Conservation (phyloP, 2,329 filamentous ascomycete genomes). For the Ceratocystis smalleyi region DNA sequence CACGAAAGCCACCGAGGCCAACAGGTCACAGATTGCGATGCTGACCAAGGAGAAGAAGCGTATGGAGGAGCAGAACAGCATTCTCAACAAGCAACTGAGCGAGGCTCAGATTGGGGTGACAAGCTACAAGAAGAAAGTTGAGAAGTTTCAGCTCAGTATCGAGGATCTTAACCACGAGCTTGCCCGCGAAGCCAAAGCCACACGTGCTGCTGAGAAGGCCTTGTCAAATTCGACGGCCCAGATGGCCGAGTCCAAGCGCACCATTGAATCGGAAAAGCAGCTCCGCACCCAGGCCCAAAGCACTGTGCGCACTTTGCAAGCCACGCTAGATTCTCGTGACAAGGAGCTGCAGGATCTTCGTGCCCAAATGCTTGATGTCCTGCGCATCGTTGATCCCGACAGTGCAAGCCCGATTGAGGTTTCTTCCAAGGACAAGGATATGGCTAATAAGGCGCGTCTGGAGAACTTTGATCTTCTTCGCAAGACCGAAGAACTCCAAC, state of each 20-base stretch:
- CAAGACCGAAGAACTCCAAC: slow-evolving; percentile 76
- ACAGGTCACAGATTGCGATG: slow-evolving; percentile 57
- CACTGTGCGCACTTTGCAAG: slow-evolving; percentile 67
- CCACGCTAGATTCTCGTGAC: slow-evolving; percentile 62
- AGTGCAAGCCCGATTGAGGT: slow-evolving; percentile 47
- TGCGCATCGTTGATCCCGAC: slow-evolving; percentile 75
- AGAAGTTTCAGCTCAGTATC: slow-evolving; percentile 73
- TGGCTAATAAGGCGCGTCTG: slow-evolving; percentile 50
- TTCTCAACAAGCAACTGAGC: slow-evolving; percentile 67
- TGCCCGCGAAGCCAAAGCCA: slow-evolving; percentile 75
- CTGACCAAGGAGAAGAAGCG: slow-evolving; percentile 72
- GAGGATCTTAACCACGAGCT: slow-evolving; percentile 91
- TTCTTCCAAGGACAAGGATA: slow-evolving; percentile 27
- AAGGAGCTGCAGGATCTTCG: slow-evolving; percentile 68
- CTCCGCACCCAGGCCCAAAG: slow-evolving; percentile 70
- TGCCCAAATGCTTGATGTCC: slow-evolving; percentile 62
- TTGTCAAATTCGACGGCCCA: slow-evolving; percentile 68
- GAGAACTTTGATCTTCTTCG: slow-evolving; percentile 71
- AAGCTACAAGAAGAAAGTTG: slow-evolving; percentile 81
- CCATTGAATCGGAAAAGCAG: slow-evolving; percentile 78
- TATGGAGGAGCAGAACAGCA: slow-evolving; percentile 66
- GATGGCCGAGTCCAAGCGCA: slow-evolving; percentile 75
- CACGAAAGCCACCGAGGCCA: slow-evolving; percentile 70
- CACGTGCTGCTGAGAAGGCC: slow-evolving; percentile 76
- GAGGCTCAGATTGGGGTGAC: slow-evolving; percentile 72